These are phyloP conservation scores for Microsporum ferrugineum DNA, from an alignment of 2,329 filamentous ascomycete species.

Conservation along the genomic window DNA sequence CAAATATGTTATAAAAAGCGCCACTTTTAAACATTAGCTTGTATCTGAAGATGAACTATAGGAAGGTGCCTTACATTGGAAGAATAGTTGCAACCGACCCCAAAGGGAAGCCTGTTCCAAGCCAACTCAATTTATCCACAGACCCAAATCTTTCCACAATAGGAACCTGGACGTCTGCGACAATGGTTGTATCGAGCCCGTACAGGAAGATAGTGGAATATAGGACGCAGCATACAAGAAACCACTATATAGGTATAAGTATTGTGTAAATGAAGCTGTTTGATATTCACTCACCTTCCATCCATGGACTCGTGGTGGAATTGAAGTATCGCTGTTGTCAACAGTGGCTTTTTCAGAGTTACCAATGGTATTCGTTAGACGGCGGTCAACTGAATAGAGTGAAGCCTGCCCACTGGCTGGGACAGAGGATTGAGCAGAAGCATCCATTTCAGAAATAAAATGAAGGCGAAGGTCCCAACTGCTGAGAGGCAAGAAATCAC, in stretches of 20 bases:
- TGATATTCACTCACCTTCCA: background rate
- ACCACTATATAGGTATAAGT: background rate
- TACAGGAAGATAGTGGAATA: background rate
- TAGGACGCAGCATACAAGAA: background rate
- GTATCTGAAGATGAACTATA: too few species aligned
- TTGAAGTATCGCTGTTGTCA: background rate
- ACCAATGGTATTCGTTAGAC: background rate
- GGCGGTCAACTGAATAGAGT: background rate
- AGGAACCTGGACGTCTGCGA: conserved; percentile 24
- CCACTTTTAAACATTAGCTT: conserved; percentile 15
- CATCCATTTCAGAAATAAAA: background rate
- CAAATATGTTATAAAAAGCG: conserved; percentile 34
- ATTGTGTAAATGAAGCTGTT: background rate
- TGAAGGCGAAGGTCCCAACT: background rate
- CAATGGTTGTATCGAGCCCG: background rate
- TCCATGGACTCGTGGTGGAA: background rate
- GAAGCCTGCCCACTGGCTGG: background rate
- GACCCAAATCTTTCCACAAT: conserved; percentile 31
- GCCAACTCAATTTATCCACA: conserved; percentile 34
- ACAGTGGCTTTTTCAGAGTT: background rate
- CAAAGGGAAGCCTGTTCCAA: conserved; percentile 34
- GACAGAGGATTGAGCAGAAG: background rate
- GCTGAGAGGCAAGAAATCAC: background rate
- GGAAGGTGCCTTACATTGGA: conserved; percentile 9
- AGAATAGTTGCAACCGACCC: conserved; percentile 30